Conservation (phyloP, 441 rosid species). For the Pelargonium australe region DNA sequence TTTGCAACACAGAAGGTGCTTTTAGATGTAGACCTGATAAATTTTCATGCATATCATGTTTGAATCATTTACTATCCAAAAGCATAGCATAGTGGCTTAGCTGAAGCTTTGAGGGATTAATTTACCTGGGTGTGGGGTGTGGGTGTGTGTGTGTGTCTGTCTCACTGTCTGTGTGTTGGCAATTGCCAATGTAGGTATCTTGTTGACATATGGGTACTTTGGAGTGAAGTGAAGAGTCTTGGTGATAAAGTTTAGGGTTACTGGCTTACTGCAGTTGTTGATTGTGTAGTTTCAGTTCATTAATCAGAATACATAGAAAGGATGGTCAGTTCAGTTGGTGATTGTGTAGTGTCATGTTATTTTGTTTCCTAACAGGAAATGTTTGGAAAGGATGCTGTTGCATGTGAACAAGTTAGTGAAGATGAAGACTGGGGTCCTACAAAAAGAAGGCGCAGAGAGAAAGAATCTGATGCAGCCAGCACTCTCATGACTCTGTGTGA, state of each 20-base stretch:
- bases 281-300: too few species aligned
- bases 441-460: slow-evolving; percentile 64
- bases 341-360: slow-evolving; percentile 13
- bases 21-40: not conserved
- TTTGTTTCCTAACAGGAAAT: slow-evolving; percentile 52
- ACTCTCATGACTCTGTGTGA: slow-evolving; percentile 57
- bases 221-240: not conserved
- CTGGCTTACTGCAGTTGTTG: too few species aligned
- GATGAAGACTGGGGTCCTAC: slow-evolving; percentile 99
- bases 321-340: slow-evolving; percentile 1
- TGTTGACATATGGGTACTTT: not conserved
- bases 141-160: not conserved
- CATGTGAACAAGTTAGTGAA: slow-evolving; percentile 71
- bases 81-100: not conserved
- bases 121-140: not conserved
- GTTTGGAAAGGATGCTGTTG: slow-evolving; percentile 87
- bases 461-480: slow-evolving; percentile 74
- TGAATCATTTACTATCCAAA: not conserved
- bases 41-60: not conserved
- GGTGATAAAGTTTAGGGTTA: too few species aligned
- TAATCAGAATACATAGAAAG: too few species aligned
- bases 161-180: too few species aligned
- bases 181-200: not conserved
- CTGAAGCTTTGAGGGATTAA: not conserved
- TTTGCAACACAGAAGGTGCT: not conserved